phyloP scores from a whole-genome alignment of 1,284 basidiomycete species.

The Leucoagaricus sp. region DNA sequence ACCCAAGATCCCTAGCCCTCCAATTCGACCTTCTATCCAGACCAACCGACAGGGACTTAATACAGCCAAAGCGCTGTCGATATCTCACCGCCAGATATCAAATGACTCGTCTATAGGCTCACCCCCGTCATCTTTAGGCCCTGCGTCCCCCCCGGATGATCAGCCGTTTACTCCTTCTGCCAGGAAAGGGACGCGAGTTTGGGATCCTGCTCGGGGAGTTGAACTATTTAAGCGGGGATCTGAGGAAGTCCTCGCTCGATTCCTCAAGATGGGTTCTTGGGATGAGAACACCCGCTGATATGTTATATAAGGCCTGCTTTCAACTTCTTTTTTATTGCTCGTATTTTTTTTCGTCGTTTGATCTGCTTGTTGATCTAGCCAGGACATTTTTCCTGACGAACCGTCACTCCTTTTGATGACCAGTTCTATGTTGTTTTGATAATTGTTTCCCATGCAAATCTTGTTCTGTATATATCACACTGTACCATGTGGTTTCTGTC shows the following conservation, averaged over 20 bases:
- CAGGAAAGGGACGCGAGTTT: constrained; percentile 58
- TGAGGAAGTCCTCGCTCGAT: constrained; percentile 78
- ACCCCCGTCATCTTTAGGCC: constrained; percentile 52
- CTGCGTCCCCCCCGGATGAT: constrained; percentile 45
- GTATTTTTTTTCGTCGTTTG: not conserved
- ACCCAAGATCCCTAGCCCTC: constrained; percentile 3
- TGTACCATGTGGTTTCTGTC: constrained; percentile 4
- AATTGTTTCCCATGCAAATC: constrained; percentile 11
- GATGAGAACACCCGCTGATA: constrained; percentile 47
- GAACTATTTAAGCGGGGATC: constrained; percentile 81
- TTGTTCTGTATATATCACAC: not conserved
- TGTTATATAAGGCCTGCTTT: constrained; percentile 1
- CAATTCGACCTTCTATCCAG: constrained; percentile 13
- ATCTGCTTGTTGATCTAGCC: constrained; percentile 11
- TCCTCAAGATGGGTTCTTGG: constrained; percentile 75
- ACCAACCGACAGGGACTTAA: not conserved
- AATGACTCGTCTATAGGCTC: constrained; percentile 44
- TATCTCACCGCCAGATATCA: constrained; percentile 35
- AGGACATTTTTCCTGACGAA: constrained; percentile 12
- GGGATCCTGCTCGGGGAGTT: constrained; percentile 78
- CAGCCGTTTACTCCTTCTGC: constrained; percentile 25
- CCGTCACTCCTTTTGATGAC: constrained; percentile 16
- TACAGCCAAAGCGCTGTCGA: constrained; percentile 17
- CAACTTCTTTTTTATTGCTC: not conserved
- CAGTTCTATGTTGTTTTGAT: constrained; percentile 12